These are phyloP conservation scores for Codiaeum variegatum DNA, from an alignment of 441 rosid species.

Conservation along the genomic window DNA sequence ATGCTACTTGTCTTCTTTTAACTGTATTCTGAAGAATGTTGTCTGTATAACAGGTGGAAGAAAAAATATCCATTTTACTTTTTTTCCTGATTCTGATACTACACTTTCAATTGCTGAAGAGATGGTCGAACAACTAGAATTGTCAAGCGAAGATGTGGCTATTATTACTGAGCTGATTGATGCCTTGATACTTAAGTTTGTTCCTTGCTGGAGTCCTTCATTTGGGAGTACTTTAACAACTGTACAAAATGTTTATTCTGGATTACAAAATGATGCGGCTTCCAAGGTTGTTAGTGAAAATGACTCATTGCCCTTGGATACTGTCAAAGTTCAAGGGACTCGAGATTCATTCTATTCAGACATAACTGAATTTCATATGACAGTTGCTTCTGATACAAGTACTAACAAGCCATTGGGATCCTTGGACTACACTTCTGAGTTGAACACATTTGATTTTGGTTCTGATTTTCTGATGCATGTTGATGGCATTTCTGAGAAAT, in stretches of 20 bases:
- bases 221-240: slow-evolving; percentile 19
- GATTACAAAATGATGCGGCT: slow-evolving; percentile 12
- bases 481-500: slow-evolving; percentile 17
- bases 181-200: slow-evolving; percentile 43
- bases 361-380: slow-evolving; percentile 33
- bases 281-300: slow-evolving; percentile 18
- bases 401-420: slow-evolving; percentile 28
- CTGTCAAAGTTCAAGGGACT: slow-evolving; percentile 22
- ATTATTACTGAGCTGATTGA: slow-evolving; percentile 62
- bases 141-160: slow-evolving; percentile 49
- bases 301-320: slow-evolving; percentile 20
- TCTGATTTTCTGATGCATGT: slow-evolving; percentile 19
- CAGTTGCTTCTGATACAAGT: slow-evolving; percentile 24
- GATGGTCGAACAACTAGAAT: slow-evolving; percentile 72
- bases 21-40: slow-evolving; percentile 9
- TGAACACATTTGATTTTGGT: slow-evolving; percentile 8
- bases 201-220: slow-evolving; percentile 35
- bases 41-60: slow-evolving; percentile 43
- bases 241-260: slow-evolving; percentile 20
- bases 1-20: background rate
- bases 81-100: slow-evolving; percentile 62
- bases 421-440: slow-evolving; percentile 20
- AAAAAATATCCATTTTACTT: slow-evolving; percentile 54
- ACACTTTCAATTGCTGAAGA: slow-evolving; percentile 53
- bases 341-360: slow-evolving; percentile 37